Evolutionary conservation across 768 basidiomycete species (phyloP), one percentile per base, ranked within the genome.

Genomic region (Russula brevipes): DNA sequence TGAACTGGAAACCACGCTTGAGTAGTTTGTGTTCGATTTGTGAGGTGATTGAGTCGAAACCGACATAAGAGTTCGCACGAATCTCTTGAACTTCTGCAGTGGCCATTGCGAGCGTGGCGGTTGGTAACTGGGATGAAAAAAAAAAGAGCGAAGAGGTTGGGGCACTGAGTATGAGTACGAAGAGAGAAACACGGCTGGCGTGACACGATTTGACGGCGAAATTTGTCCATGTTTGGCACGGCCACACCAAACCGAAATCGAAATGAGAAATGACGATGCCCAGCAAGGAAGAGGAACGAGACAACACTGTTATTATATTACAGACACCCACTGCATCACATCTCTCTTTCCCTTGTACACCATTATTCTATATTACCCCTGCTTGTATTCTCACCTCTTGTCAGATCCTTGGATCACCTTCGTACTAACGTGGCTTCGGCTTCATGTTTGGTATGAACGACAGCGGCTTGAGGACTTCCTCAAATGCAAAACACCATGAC

Each of bases 11-110:
- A 64, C 96, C 96, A 67, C 96, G 87, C 80, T 98, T 98, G 79
- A 98, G 84, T 68, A 98, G 88, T 84, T 98, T 98, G 83, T 95
- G 91, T 82, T 99, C 96, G 70, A 98, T 98, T 78, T 98, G 96
- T 72, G 87, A 85, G 63, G 94, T 96, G 75, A 98, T 97, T 68
- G 89, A 87, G 82, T 98, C 95, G 80, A 98, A 98, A 73, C 95
- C 95, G 76, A 98, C 95, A 74, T 98, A 96, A 52, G 90, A 87
- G 66, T 89, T 82, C 38, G 94, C 94, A 70, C 89, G 87, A 70
- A 97, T 94, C 79, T 96, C 94, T 55, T 86, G 82, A 52, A 68
- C 66, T 0, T 68, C 67, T 46, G 44, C 65, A 44, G 66, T 42
- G 44, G 67, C 61, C 66, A 68, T 67, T 39, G 61, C n/a, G 54